These are phyloP conservation scores for Aspergillus brasiliensis DNA, from an alignment of 2,329 filamentous ascomycete genomes.

Conservation along the genomic window DNA sequence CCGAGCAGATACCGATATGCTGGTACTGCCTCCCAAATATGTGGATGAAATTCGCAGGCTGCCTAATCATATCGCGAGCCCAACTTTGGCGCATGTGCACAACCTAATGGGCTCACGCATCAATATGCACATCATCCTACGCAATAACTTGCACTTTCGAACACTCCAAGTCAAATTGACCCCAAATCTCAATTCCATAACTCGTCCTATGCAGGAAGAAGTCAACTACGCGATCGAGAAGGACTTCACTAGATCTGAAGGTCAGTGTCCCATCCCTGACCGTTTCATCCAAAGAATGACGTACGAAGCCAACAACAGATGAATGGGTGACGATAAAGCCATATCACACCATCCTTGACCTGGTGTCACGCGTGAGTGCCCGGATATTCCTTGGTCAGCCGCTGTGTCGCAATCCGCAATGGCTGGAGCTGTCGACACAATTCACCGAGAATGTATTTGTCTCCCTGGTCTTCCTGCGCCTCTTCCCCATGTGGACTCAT, in stretches of 20 bases:
- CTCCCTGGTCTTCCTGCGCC: constrained; percentile 12
- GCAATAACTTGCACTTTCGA: background rate
- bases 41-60: constrained; percentile 4
- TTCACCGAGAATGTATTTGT: constrained; percentile 9
- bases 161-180: background rate
- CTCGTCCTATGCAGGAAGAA: background rate
- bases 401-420: constrained; percentile 26
- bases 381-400: constrained; percentile 26
- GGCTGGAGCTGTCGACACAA: constrained; percentile 26
- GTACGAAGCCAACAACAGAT: background rate
- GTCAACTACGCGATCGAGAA: background rate
- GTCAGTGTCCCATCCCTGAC: background rate
- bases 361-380: background rate
- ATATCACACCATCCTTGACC: background rate
- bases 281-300: background rate
- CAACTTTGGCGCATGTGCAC: background rate
- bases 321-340: background rate
- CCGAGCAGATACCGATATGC: constrained; percentile 3
- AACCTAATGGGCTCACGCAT: background rate
- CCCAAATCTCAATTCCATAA: background rate
- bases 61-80: constrained; percentile 7
- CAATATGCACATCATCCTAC: background rate
- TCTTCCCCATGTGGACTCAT: constrained; percentile 4
- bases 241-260: background rate
- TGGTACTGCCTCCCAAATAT: constrained; percentile 3